phyloP scores from a whole-genome alignment of 78 protist species.

The Parvularia atlantis region DNA sequence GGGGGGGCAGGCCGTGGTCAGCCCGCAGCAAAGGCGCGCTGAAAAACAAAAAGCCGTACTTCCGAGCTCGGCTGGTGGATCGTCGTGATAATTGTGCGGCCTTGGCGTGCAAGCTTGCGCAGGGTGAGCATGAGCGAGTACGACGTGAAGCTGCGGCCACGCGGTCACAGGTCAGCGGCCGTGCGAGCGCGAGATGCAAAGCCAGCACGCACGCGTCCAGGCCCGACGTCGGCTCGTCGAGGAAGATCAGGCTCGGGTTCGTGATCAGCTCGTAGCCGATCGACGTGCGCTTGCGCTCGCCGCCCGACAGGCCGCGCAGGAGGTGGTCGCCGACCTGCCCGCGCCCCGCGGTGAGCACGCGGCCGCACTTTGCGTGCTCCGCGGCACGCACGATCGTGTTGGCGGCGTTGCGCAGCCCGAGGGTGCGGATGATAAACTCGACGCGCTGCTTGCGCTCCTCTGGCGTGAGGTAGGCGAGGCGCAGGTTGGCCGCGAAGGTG shows the following conservation, averaged over 20 bases:
- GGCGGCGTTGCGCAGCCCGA: neutral
- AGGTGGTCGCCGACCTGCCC: conserved; percentile 1
- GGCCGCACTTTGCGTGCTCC: too few species aligned
- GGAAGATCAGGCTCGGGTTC: conserved; percentile 38
- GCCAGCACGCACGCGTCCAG: too few species aligned
- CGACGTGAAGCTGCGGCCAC: conserved; percentile 39
- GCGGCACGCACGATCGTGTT: conserved; percentile 4
- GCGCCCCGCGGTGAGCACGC: too few species aligned
- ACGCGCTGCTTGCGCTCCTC: neutral
- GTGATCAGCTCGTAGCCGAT: conserved; percentile 25
- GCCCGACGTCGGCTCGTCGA: conserved; percentile 70
- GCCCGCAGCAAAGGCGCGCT: too few species aligned
- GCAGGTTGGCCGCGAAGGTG: neutral
- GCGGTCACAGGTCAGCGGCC: too few species aligned
- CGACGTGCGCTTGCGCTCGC: neutral
- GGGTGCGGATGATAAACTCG: neutral
- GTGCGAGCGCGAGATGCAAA: too few species aligned
- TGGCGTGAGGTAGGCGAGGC: neutral
- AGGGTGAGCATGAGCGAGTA: conserved; percentile 1
- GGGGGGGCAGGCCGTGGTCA: too few species aligned
- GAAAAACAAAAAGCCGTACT: neutral
- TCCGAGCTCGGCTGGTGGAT: conserved; percentile 42
- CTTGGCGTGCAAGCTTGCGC: conserved; percentile 5
- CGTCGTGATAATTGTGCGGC: conserved; percentile 20
- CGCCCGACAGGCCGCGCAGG: too few species aligned